Percentiles rank a stretch among this genome's conserved stretches.
Evolutionary conservation across 148 eudicot genomes (phyloP).

Genomic region (Pharnaceum exiguum): DNA sequence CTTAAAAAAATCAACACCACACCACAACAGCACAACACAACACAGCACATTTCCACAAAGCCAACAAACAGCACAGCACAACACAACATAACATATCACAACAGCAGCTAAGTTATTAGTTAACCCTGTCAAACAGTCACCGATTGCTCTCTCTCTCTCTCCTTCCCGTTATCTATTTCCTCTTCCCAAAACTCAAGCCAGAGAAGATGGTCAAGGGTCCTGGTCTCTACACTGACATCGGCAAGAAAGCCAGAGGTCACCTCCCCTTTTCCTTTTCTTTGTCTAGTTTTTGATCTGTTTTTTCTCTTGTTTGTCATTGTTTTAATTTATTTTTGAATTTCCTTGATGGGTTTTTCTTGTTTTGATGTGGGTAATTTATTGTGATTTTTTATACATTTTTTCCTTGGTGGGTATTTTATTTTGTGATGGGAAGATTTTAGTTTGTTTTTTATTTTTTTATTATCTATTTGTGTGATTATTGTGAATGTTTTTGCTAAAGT

Average conservation of each 20-base stretch:
- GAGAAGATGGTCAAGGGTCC: slow-evolving; percentile 74
- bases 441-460: too few relatives aligned
- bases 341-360: neutral
- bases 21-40: too few relatives aligned
- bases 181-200: neutral
- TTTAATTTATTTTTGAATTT: neutral
- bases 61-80: too few relatives aligned
- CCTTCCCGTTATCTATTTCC: slow-evolving; percentile 4
- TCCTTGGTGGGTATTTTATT: too few relatives aligned
- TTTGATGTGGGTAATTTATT: too few relatives aligned
- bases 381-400: too few relatives aligned
- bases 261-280: neutral
- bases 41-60: too few relatives aligned
- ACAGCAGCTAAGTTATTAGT: too few relatives aligned
- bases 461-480: too few relatives aligned
- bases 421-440: too few relatives aligned
- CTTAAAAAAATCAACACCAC: neutral
- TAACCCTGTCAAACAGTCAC: neutral
- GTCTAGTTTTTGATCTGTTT: neutral
- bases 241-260: slow-evolving; percentile 84
- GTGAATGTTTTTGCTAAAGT: too few relatives aligned
- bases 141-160: neutral
- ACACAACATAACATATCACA: too few relatives aligned
- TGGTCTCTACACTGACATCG: slow-evolving; percentile 90
- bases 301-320: neutral